These are phyloP conservation scores for Gossypium thurberi DNA, from an alignment of 345 rosid genomes.

Conservation along the genomic window DNA sequence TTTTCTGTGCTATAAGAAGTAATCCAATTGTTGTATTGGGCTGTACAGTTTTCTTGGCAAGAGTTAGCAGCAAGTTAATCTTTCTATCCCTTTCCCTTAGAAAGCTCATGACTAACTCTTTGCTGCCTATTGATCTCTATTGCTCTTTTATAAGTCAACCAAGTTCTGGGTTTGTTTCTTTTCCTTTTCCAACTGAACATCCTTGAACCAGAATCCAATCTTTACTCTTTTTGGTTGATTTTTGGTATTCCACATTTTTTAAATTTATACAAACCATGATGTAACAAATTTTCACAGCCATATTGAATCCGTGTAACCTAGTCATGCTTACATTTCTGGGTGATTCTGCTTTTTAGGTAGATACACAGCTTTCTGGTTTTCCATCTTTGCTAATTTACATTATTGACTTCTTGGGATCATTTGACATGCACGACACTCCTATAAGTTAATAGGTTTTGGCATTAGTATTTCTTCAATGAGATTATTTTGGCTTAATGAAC, in stretches of 20 bases:
- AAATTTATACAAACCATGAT: background rate
- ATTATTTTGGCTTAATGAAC: background rate
- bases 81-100: background rate
- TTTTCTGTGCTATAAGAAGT: background rate
- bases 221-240: background rate
- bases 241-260: background rate
- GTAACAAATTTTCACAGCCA: background rate
- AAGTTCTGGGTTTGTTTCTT: background rate
- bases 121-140: background rate
- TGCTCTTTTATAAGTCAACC: background rate
- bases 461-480: background rate
- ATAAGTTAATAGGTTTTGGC: background rate
- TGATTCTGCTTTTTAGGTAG: background rate
- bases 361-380: background rate
- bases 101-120: background rate
- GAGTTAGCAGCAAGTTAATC: background rate
- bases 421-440: background rate
- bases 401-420: background rate
- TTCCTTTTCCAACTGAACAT: background rate
- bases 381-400: background rate
- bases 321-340: background rate
- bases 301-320: background rate
- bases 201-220: background rate
- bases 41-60: background rate
- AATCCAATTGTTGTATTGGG: background rate